Evolutionary conservation across 2,329 filamentous ascomycete species (phyloP).

Genomic region (Geosmithia putterillii): DNA sequence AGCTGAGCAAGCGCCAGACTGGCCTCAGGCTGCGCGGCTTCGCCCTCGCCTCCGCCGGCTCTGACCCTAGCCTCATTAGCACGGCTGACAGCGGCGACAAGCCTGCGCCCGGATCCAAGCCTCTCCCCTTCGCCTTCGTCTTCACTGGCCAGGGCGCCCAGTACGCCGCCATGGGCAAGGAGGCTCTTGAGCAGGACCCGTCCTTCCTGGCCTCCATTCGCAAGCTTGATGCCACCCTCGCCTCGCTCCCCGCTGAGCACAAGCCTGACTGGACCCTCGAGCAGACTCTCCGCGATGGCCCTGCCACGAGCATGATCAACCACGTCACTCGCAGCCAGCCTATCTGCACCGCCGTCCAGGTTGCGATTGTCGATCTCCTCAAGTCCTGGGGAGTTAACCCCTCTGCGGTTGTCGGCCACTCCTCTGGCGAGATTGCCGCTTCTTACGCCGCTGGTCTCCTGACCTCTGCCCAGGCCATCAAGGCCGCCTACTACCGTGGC

Average conservation of each 20-base stretch:
- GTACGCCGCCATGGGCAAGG: conserved; percentile 15
- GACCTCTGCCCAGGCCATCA: conserved; percentile 20
- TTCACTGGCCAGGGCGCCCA: conserved; percentile 33
- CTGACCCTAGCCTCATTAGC: background rate
- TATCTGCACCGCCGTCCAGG: conserved; percentile 27
- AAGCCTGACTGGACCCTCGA: conserved; percentile 8
- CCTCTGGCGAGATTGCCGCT: conserved; percentile 29
- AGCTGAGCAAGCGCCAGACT: conserved; percentile 6
- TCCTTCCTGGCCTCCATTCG: background rate
- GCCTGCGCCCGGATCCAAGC: background rate
- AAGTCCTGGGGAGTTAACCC: conserved; percentile 15
- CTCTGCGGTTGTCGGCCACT: conserved; percentile 25
- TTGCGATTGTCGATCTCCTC: conserved; percentile 27
- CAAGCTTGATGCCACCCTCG: background rate
- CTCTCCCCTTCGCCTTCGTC: conserved; percentile 18
- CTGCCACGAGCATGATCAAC: conserved; percentile 5
- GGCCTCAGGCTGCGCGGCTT: conserved; percentile 7
- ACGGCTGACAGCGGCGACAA: background rate
- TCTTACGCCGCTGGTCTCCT: conserved; percentile 26
- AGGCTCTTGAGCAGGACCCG: conserved; percentile 6
- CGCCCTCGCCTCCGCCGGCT: conserved; percentile 2
- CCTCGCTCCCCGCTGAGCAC: background rate
- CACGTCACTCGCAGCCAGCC: conserved; percentile 20
- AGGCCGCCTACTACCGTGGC: conserved; percentile 26
- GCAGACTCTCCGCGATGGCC: conserved; percentile 8